Evolutionary conservation across 2,329 filamentous ascomycete species (phyloP).

Genomic region (Colletotrichum sp.): DNA sequence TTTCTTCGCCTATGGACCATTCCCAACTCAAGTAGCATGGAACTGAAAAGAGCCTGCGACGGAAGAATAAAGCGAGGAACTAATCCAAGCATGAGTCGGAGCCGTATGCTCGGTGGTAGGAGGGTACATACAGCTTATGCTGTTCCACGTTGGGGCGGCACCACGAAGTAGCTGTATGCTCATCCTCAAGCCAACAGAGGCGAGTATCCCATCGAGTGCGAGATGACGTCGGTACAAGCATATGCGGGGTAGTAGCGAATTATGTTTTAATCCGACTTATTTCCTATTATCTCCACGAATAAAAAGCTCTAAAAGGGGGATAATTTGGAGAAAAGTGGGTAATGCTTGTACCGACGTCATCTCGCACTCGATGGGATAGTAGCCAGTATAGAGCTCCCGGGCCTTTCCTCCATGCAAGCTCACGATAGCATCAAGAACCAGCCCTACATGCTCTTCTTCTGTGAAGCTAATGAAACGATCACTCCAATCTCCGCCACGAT

Average conservation of each 20-base stretch:
- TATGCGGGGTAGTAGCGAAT: too few species aligned
- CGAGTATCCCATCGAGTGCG: conserved; percentile 15
- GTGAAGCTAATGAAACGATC: conserved; percentile 36
- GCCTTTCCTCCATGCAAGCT: conserved; percentile 63
- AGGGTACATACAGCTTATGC: conserved; percentile 36
- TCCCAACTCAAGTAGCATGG: conserved; percentile 29
- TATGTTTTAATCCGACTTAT: too few species aligned
- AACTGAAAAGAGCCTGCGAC: conserved; percentile 32
- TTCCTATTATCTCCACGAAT: too few species aligned
- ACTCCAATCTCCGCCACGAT: conserved; percentile 38
- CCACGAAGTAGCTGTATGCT: conserved; percentile 32
- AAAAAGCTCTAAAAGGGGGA: too few species aligned
- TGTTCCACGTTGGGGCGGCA: conserved; percentile 31
- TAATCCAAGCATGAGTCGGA: conserved; percentile 38
- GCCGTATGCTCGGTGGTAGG: conserved; percentile 37
- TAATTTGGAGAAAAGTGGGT: too few species aligned
- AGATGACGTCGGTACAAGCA: too few species aligned
- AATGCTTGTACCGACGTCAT: too few species aligned
- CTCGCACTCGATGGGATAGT: conserved; percentile 20
- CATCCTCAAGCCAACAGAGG: conserved; percentile 36
- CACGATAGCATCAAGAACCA: conserved; percentile 68
- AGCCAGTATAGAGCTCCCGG: conserved; percentile 30
- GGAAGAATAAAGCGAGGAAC: conserved; percentile 32
- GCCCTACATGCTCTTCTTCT: conserved; percentile 62
- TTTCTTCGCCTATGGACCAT: conserved; percentile 27